Base-by-base conservation (phyloP, 768 basidiomycete genomes). In the Suillus alpinus region DNA sequence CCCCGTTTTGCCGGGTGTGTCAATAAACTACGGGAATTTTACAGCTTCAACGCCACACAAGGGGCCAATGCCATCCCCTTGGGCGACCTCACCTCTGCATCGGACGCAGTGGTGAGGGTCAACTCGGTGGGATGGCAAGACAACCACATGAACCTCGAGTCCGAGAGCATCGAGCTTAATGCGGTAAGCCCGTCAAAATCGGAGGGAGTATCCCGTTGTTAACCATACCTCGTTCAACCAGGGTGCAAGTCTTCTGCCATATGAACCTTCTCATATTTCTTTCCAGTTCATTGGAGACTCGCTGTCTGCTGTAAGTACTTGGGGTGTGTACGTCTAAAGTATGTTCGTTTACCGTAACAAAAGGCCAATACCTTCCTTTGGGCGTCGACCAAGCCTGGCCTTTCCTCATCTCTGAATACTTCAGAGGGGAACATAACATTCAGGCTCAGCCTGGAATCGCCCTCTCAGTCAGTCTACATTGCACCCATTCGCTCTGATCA, bases 241-340 rank as follows among this genome's bases (percentile, higher is more conserved):
- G 83, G 83, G 77, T 52, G 83, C 84, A 1, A 60, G 65, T 13
- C 67, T 85, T 0, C 69, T 78, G 12, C 77, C 79, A 1, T 85
- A 84, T 64, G 69, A 65, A 7, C 81, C 81, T 0, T 78, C 79
- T 4, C 73, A 73, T 40, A 68, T 84, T 10, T 68, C 72, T 1
- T 83, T 86, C 62, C 82, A 84, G 63, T 84, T 84, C 65, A 83
- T 86, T 46, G 84, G 85, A 0, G 83, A 86, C 65, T 84, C 84
- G 2, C 68, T 84, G 6, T 84, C 84, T 16, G 80, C 84, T 47
- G 83, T 84, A 65, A 57, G 76, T 71, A 7, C 10, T 40, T 6
- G 16, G 31, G 14, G 18, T 13, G 8, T 47, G 18, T 29, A 51
- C 20, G 9, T 18, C 53, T 31, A 59, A 49, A 37, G 20, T 55